Evolutionary conservation across 345 rosid species (phyloP).

Genomic region (Mangifera indica): DNA sequence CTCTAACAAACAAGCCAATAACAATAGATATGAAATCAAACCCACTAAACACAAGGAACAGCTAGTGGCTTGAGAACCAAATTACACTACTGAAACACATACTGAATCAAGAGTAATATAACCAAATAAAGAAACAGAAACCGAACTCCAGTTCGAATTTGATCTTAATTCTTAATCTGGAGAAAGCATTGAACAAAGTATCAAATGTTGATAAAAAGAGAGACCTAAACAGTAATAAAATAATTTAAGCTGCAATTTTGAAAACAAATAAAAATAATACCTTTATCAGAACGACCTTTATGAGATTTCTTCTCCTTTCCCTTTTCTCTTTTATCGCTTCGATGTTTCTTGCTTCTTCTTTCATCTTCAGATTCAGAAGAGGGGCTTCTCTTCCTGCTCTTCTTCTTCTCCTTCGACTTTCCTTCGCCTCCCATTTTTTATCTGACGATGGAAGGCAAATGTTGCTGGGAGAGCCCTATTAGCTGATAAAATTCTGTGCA

Average conservation of each 20-base stretch:
- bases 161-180: background rate
- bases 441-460: background rate
- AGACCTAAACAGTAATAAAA: too few relatives aligned
- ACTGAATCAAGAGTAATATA: too few relatives aligned
- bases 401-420: conserved; percentile 54
- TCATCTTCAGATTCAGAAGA: conserved; percentile 51
- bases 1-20: too few relatives aligned
- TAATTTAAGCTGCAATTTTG: too few relatives aligned
- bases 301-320: conserved; percentile 53
- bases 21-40: too few relatives aligned
- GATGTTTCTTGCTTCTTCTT: conserved; percentile 50
- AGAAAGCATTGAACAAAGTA: background rate
- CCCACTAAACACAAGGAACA: too few relatives aligned
- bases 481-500: too few relatives aligned
- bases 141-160: background rate
- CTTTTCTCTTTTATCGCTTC: conserved; percentile 42
- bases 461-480: too few relatives aligned
- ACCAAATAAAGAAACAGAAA: too few relatives aligned
- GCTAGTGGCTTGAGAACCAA: too few relatives aligned
- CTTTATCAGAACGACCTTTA: conserved; percentile 35
- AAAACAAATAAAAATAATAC: too few relatives aligned
- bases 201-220: background rate
- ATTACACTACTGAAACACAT: too few relatives aligned
- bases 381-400: conserved; percentile 46
- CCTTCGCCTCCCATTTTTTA: conserved; percentile 58